A percentile compares a stretch with the other conserved stretches of the same genome.
phyloP scores from a whole-genome alignment of 768 basidiomycete species.

The Tulasnella sp. region DNA sequence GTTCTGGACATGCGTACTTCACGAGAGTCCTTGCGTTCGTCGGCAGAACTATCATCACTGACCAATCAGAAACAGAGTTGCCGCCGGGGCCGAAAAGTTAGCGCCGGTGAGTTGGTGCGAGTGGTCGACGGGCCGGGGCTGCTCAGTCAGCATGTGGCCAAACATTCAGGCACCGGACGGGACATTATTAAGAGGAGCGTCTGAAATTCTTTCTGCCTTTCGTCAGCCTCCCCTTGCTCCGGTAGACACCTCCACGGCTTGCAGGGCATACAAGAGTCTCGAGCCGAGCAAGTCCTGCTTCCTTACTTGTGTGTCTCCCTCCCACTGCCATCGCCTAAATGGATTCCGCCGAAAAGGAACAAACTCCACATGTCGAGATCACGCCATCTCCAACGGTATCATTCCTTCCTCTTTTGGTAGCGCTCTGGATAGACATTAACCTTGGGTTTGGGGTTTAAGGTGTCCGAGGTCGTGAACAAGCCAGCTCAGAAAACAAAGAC shows the following conservation, averaged over 20 bases:
- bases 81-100: neutral
- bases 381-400: constrained; percentile 4
- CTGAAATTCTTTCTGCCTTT: neutral
- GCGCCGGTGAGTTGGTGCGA: neutral
- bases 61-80: neutral
- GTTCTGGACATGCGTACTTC: neutral
- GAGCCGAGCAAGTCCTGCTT: neutral
- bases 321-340: neutral
- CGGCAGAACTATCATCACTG: neutral
- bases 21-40: neutral
- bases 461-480: neutral
- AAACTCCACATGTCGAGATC: neutral
- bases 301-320: neutral
- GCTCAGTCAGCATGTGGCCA: neutral
- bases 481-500: neutral
- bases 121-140: neutral
- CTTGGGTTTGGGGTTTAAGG: neutral
- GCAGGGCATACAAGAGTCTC: neutral
- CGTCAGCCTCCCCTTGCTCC: neutral
- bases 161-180: neutral
- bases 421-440: neutral
- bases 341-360: neutral
- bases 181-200: neutral
- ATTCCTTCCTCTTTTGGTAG: neutral
- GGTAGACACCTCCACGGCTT: neutral